Conservation (phyloP, 345 rosid species). For the Ricinus communis region DNA sequence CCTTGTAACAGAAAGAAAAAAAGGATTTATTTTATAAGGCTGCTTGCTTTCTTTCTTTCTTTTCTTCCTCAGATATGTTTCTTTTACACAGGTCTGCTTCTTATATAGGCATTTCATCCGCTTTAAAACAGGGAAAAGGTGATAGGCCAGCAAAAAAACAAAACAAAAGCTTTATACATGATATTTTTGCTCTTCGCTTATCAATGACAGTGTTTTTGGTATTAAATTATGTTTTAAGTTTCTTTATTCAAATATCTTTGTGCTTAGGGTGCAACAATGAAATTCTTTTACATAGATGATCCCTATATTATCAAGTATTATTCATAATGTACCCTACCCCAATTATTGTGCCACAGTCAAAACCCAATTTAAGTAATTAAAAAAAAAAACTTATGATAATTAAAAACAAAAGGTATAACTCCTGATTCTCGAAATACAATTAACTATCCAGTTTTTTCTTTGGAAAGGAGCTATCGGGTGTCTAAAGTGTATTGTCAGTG, state of each 20-base stretch:
- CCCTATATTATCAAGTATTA: no score
- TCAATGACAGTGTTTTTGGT: not conserved
- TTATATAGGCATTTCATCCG: constrained; percentile 29
- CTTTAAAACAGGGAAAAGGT: constrained; percentile 24
- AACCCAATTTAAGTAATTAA: no score
- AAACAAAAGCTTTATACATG: not conserved
- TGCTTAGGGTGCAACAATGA: constrained; percentile 18
- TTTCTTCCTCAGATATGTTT: constrained; percentile 16
- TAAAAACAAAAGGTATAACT: no score
- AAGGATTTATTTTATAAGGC: constrained; percentile 15
- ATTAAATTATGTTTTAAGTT: not conserved
- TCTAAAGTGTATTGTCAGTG: no score
- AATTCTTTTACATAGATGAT: not conserved
- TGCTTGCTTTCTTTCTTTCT: constrained; percentile 16
- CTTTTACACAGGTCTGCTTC: constrained; percentile 11
- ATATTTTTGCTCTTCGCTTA: constrained; percentile 7
- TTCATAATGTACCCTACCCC: no score
- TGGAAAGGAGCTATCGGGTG: no score
- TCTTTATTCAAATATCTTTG: constrained; percentile 7
- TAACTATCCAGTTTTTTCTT: no score
- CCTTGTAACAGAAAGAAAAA: constrained; percentile 35
- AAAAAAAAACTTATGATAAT: no score
- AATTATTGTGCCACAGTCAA: no score
- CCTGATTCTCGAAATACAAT: no score
- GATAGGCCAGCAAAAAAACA: constrained; percentile 18